Base-by-base conservation (phyloP, 306 rosid genomes). In the Echinosophora koreensis region DNA sequence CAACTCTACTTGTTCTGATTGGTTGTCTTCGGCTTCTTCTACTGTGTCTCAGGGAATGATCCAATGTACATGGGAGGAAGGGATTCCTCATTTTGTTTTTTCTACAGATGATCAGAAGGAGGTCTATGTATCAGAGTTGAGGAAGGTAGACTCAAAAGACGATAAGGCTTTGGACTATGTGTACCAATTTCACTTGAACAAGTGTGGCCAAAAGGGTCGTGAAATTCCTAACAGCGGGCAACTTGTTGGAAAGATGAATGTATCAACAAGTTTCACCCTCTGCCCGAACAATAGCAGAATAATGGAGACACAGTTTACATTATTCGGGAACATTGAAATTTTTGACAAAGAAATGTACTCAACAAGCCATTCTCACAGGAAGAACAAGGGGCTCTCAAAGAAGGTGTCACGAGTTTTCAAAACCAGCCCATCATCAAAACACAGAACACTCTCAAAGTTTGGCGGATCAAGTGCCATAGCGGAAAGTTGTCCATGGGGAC, bases 211-310 rank as follows among this genome's bases (percentile, higher is more conserved):
- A 49, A 90, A 89, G 84, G 80, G 88, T 47, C 78, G 30, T 3
- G 80, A 81, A 38, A 70, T 75, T 82, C 66, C 70, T 9, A 79
- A 83, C 16, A 55, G 67, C 12, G 84, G 77, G 41, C 86, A 73
- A 16, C 86, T 90, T 13, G 91, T 87, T 38, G 99, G 94, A 46
- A 96, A 87, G 89, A 93, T 96, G 99, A 83, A 83, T 71, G 99
- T 91, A 59, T 87, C 92, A 1, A 84, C 89, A 14, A 87, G 87
- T 68, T 84, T 89, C 78, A 81, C 93, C 6, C 87, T 89, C 71
- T 84, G 96, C 69, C 80, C 80, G 7, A 87, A 85, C 82, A 88
- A 76, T 69, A 77, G 91, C 49, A 84, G 79, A 76, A 72, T 87
- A 71, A 79, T 77, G 81, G 97, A 91, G 84, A 93, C 94, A 2